A percentile compares a stretch with the other conserved stretches of the same genome.
These are phyloP conservation scores for Kazachstania psychrophila DNA, from an alignment of 805 yeast species.

Conservation along the genomic window DNA sequence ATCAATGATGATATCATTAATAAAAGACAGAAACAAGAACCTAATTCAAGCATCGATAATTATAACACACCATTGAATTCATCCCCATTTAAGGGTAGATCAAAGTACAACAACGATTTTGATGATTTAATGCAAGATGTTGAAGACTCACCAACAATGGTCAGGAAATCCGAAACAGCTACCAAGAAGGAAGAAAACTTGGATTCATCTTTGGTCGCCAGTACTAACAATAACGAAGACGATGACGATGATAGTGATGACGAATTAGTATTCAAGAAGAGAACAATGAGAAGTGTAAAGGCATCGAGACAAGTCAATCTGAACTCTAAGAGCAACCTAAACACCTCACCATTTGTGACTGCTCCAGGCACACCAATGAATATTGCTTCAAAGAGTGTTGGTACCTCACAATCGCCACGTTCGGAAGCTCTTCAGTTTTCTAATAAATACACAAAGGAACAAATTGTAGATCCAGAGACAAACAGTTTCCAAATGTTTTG, in stretches of 20 bases:
- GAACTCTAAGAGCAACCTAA: slow-evolving; percentile 15
- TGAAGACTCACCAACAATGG: slow-evolving; percentile 18
- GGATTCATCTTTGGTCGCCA: neutral
- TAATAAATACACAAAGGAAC: slow-evolving; percentile 18
- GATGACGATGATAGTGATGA: slow-evolving; percentile 30
- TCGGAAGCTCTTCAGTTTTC: slow-evolving; percentile 8
- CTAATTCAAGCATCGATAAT: slow-evolving; percentile 6
- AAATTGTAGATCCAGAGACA: slow-evolving; percentile 33
- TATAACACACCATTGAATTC: slow-evolving; percentile 13
- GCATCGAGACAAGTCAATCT: slow-evolving; percentile 21
- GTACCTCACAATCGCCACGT: slow-evolving; percentile 4
- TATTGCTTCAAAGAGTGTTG: neutral
- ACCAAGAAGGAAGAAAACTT: slow-evolving; percentile 1
- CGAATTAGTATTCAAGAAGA: slow-evolving; percentile 23
- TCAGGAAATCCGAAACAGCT: slow-evolving; percentile 1
- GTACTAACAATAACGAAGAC: slow-evolving; percentile 23
- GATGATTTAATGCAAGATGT: slow-evolving; percentile 14
- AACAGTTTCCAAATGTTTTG: slow-evolving; percentile 66
- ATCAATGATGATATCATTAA: slow-evolving; percentile 4
- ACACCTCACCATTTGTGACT: slow-evolving; percentile 27
- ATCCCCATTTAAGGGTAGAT: slow-evolving; percentile 20
- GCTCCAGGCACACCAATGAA: slow-evolving; percentile 28
- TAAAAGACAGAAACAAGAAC: slow-evolving; percentile 10
- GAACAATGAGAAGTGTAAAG: slow-evolving; percentile 24
- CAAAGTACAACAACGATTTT: slow-evolving; percentile 6